Percentiles rank a stretch among this genome's conserved stretches.
phyloP scores from a whole-genome alignment of 1,284 basidiomycete genomes.

The Ganoderma resinaceum region DNA sequence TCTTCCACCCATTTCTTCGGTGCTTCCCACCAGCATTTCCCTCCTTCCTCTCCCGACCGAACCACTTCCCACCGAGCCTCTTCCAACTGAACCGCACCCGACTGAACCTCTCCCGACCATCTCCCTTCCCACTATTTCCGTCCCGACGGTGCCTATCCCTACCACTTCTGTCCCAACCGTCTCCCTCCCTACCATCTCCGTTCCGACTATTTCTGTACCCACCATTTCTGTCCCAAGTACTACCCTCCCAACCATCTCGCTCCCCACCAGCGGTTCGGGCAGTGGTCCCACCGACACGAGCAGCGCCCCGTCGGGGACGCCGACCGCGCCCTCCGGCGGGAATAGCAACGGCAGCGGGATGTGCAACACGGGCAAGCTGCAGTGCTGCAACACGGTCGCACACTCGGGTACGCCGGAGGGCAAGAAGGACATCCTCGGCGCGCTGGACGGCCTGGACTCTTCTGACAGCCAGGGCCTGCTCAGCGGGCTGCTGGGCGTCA shows the following conservation, averaged over 20 bases:
- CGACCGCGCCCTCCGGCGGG: neutral
- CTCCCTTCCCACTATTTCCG: neutral
- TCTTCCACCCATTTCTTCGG: neutral
- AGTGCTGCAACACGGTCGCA: slow-evolving; percentile 26
- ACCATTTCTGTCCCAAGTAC: neutral
- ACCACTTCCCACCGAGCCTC: too few relatives aligned
- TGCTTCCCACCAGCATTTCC: too few relatives aligned
- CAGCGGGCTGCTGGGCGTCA: neutral
- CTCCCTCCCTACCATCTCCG: neutral
- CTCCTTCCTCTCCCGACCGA: too few relatives aligned
- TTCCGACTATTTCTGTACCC: neutral
- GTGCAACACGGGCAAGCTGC: slow-evolving; percentile 27
- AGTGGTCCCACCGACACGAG: neutral
- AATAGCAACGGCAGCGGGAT: slow-evolving; percentile 11
- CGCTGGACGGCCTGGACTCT: neutral
- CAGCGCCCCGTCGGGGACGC: neutral
- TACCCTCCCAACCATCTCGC: neutral
- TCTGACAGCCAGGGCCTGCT: neutral
- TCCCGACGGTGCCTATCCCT: neutral
- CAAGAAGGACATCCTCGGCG: neutral
- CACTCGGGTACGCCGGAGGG: slow-evolving; percentile 15
- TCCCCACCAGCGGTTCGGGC: neutral
- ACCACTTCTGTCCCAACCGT: neutral
- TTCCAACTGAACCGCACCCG: too few relatives aligned
- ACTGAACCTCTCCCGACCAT: neutral